Evolutionary conservation across 208 protist species (phyloP), one percentile per base, ranked within the genome.

Genomic region (Acanthamoeba culbertsoni): DNA sequence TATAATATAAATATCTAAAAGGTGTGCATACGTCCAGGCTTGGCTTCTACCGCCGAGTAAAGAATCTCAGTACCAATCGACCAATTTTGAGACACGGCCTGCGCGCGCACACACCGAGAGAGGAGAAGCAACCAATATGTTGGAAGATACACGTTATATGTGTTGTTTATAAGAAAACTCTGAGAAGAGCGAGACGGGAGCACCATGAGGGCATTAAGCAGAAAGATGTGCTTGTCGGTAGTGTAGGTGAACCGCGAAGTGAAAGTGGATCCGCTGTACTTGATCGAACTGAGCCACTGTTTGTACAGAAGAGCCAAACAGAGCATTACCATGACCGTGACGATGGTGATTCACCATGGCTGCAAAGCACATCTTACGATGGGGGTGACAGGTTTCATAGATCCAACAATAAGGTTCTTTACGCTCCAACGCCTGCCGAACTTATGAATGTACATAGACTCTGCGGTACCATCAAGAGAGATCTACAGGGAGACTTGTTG

Each of bases 211-310:
- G 18, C 28, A 12, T 89, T 89, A 51, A 89, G 2, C 48, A 89
- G 79, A 33, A 89, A 89, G 53, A 89, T 89, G 51, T 89, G 51
- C 79, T 89, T 89, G 18, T 89, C 79, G 37, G 79, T 89, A 2
- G 79, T 89, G 79, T 89, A 89, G 51, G 51, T 89, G 23, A 89
- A 35, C 23, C 79, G 28, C 12, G 79, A 68, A 14, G 79, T 89
- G 0, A 35, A 59, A 5, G 79, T 0, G 0, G n/a, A 2, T 1
- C 79, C 79, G 79, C 35, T 89, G 79, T 89, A 89, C 26, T 55
- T 82, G 42, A 82, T 33, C 18, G 71, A 82, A 23, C 71, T 53
- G 45, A 82, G 42, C 42, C 6, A 82, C 71, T 82, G 71, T 31
- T 5, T 0, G 10, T 28, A 6, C 43, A 42, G 16, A 12, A 5